A percentile compares a stretch with the other conserved stretches of the same genome.
phyloP scores from a whole-genome alignment of 441 rosid species.

The Populus hybrid region DNA sequence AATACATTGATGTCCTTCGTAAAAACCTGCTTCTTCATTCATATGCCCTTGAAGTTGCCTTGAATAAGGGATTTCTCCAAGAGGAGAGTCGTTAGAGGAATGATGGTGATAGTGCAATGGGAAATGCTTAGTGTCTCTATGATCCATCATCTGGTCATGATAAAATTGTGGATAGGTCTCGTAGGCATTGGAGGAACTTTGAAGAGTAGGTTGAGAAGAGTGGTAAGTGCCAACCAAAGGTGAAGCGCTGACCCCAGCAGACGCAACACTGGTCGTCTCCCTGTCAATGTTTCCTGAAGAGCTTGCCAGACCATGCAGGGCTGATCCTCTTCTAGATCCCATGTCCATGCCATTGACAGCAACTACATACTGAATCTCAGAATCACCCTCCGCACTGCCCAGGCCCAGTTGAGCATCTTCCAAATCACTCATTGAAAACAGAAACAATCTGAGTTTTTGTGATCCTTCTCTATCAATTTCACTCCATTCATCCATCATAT shows the following conservation, averaged over 20 bases:
- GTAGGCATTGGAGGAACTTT: conserved; percentile 35
- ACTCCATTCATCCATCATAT: conserved; percentile 88
- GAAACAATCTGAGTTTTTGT: conserved; percentile 71
- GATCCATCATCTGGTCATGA: conserved; percentile 47
- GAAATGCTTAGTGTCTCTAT: conserved; percentile 34
- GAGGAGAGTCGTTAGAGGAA: conserved; percentile 2
- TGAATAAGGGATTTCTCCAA: conserved; percentile 34
- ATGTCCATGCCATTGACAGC: conserved; percentile 83
- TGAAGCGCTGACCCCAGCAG: conserved; percentile 41
- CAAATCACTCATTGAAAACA: conserved; percentile 67
- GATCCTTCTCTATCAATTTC: conserved; percentile 59
- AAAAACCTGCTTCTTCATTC: conserved; percentile 40
- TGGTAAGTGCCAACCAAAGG: conserved; percentile 40
- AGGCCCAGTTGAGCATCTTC: conserved; percentile 63
- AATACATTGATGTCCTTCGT: conserved; percentile 36
- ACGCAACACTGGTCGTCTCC: conserved; percentile 39
- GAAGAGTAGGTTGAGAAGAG: conserved; percentile 39
- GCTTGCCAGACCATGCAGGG: conserved; percentile 39
- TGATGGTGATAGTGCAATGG: conserved; percentile 36
- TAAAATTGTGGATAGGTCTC: conserved; percentile 49
- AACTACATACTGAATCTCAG: conserved; percentile 80
- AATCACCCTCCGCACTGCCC: conserved; percentile 46
- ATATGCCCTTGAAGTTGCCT: conserved; percentile 35
- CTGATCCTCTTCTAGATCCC: conserved; percentile 46
- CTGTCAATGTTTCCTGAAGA: conserved; percentile 42